A percentile compares a stretch with the other conserved stretches of the same genome.
Evolutionary conservation across 371 early-diverging fungal species (phyloP).

Genomic region (Fennellomyces sp.): DNA sequence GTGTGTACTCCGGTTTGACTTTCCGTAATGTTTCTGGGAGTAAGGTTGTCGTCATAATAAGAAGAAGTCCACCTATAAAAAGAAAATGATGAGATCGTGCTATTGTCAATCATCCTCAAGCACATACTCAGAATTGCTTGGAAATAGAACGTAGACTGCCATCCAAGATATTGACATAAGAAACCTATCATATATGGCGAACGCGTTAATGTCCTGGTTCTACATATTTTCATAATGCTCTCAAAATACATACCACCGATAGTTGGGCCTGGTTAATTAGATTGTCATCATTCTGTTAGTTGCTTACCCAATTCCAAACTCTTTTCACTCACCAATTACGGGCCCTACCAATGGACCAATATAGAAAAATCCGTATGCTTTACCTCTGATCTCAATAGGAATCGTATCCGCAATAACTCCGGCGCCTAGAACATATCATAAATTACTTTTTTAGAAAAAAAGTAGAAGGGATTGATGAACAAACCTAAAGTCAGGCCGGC

Average conservation of each 20-base stretch:
- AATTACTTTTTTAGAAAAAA: neutral
- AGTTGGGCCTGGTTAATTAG: neutral
- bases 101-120: neutral
- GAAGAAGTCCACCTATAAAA: slow-evolving; percentile 16
- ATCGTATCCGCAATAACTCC: slow-evolving; percentile 39
- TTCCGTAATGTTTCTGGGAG: slow-evolving; percentile 33
- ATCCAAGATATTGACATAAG: slow-evolving; percentile 59
- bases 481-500: slow-evolving; percentile 63
- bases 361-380: slow-evolving; percentile 33
- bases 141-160: slow-evolving; percentile 68
- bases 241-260: slow-evolving; percentile 3
- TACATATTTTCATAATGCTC: neutral
- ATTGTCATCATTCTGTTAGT: neutral
- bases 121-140: slow-evolving; percentile 47
- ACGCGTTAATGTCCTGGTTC: too few relatives aligned
- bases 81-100: neutral
- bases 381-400: slow-evolving; percentile 19
- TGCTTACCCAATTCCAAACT: too few relatives aligned
- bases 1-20: neutral
- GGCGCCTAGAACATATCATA: slow-evolving; percentile 20
- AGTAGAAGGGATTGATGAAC: neutral
- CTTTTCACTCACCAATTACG: slow-evolving; percentile 16
- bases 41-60: slow-evolving; percentile 11
- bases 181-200: slow-evolving; percentile 31
- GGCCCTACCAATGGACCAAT: slow-evolving; percentile 20